Evolutionary conservation across 2,329 filamentous ascomycete species (phyloP).

Genomic region (Fusarium chaquense): DNA sequence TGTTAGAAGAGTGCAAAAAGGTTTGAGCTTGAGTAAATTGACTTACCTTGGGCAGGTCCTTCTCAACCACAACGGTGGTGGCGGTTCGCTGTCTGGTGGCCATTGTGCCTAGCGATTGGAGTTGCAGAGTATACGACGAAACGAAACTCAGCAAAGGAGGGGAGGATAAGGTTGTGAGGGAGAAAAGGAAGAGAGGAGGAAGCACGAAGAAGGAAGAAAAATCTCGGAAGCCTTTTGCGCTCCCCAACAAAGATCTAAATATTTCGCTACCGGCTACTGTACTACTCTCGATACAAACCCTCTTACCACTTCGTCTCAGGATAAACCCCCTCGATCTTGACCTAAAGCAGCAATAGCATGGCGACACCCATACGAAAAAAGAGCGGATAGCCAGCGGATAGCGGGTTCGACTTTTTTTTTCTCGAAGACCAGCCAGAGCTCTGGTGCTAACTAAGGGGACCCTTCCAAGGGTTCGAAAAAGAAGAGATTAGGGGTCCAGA

Average conservation of each 20-base stretch:
- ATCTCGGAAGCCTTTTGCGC: constrained; percentile 1
- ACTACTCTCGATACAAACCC: constrained; percentile 12
- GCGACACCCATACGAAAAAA: constrained; percentile 8
- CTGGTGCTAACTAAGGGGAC: constrained; percentile 1
- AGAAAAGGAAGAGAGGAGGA: constrained; percentile 6
- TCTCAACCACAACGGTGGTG: constrained; percentile 41
- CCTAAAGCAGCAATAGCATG: constrained; percentile 44
- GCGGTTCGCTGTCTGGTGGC: constrained; percentile 46
- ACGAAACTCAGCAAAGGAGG: constrained; percentile 4
- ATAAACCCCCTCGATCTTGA: constrained; percentile 26
- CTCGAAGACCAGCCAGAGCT: background rate
- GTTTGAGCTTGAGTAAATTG: constrained; percentile 3
- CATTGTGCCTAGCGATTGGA: constrained; percentile 33
- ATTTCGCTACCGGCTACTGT: constrained; percentile 15
- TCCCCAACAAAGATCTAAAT: constrained; percentile 24
- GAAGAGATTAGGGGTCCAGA: constrained; percentile 44
- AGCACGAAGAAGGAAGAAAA: background rate
- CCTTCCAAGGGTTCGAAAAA: background rate
- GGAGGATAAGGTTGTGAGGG: background rate
- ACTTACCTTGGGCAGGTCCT: constrained; percentile 31
- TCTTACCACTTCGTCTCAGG: constrained; percentile 17
- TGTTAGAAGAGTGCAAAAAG: constrained; percentile 8
- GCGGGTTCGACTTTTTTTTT: background rate
- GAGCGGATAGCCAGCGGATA: constrained; percentile 2
- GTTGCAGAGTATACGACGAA: constrained; percentile 5